These are phyloP conservation scores for Boletellus ananas DNA, from an alignment of 768 basidiomycete genomes.

Conservation along the genomic window DNA sequence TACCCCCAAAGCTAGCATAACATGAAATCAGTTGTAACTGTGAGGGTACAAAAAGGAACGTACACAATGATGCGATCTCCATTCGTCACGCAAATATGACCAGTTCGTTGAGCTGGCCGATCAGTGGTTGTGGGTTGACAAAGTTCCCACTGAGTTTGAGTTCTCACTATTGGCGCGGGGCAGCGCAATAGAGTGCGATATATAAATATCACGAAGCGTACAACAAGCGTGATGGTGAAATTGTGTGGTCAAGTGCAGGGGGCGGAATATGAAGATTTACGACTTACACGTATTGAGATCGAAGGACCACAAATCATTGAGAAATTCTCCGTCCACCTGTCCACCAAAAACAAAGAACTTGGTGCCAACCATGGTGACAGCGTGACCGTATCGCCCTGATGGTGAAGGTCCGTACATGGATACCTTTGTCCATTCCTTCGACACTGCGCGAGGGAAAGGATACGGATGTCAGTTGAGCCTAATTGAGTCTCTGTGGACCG, in stretches of 20 bases:
- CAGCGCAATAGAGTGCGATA: neutral
- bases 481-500: neutral
- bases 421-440: conserved; percentile 93
- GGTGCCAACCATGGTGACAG: conserved; percentile 87
- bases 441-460: conserved; percentile 46
- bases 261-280: neutral
- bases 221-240: neutral
- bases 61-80: conserved; percentile 84
- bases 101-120: conserved; percentile 79
- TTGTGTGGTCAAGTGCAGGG: neutral
- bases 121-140: conserved; percentile 59
- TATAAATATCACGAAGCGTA: neutral
- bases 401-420: conserved; percentile 74
- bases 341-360: conserved; percentile 96
- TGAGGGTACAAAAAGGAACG: conserved; percentile 30
- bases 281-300: conserved; percentile 88
- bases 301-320: conserved; percentile 95
- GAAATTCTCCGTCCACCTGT: conserved; percentile 90
- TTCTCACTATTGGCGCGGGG: conserved; percentile 56
- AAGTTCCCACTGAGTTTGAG: conserved; percentile 80
- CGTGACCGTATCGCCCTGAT: conserved; percentile 91
- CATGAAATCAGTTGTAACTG: conserved; percentile 12
- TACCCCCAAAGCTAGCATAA: conserved; percentile 81
- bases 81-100: conserved; percentile 82
- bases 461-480: conserved; percentile 3